Conservation (phyloP, 176 grass and related monocot species). For the Cocos nucifera region DNA sequence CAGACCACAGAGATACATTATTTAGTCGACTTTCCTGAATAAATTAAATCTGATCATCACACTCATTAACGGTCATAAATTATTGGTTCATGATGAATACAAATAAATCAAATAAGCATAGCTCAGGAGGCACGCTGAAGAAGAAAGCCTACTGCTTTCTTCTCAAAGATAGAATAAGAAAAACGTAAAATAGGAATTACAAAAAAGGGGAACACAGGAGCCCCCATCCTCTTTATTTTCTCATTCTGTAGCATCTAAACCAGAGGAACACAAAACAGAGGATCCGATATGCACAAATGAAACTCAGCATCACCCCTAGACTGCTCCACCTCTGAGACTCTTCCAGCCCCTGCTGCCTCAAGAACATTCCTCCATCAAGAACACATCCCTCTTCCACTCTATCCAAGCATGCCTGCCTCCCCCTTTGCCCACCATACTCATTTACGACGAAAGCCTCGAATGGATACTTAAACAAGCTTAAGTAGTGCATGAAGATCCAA, state of each 20-base stretch:
- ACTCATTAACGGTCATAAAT: no score
- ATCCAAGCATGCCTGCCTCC: slow-evolving; percentile 48
- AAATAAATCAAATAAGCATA: no score
- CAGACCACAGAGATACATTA: no score
- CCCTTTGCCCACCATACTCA: slow-evolving; percentile 65
- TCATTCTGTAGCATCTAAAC: slow-evolving; percentile 59
- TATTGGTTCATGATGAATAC: no score
- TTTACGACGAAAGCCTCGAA: slow-evolving; percentile 82
- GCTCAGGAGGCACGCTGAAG: no score
- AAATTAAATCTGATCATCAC: no score
- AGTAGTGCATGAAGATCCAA: slow-evolving; percentile 97
- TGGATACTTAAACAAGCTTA: slow-evolving; percentile 92
- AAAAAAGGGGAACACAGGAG: no score
- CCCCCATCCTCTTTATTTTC: slow-evolving; percentile 27
- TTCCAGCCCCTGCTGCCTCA: slow-evolving; percentile 67
- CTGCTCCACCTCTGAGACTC: slow-evolving; percentile 69
- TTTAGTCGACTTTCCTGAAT: no score
- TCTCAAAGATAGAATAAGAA: no score
- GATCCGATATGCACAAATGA: slow-evolving; percentile 69
- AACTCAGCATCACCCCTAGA: slow-evolving; percentile 65
- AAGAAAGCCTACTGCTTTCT: no score
- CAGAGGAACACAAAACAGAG: slow-evolving; percentile 75
- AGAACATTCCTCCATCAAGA: slow-evolving; percentile 49
- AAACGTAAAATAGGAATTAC: no score
- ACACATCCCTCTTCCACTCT: slow-evolving; percentile 28